A percentile compares a stretch with the other conserved stretches of the same genome.
phyloP scores from a whole-genome alignment of 2,329 filamentous ascomycete genomes.

The Didymella arachidicola region DNA sequence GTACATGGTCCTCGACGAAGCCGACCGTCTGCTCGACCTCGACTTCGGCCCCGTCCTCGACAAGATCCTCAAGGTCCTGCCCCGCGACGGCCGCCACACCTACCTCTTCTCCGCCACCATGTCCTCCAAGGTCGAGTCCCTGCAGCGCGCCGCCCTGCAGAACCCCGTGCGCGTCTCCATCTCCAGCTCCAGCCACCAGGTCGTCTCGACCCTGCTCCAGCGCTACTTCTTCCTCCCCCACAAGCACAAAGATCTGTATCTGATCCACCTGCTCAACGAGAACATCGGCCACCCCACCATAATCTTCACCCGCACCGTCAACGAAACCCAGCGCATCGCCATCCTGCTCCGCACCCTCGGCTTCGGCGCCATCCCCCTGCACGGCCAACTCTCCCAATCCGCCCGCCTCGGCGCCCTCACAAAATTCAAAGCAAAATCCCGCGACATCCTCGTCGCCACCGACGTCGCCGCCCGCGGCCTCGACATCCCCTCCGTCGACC shows the following conservation, averaged over 20 bases:
- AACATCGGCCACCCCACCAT: constrained; percentile 86
- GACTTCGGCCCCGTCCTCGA: constrained; percentile 93
- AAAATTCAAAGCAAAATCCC: constrained; percentile 83
- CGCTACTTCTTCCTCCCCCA: constrained; percentile 80
- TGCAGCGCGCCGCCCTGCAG: constrained; percentile 86
- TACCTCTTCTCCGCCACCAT: constrained; percentile 91
- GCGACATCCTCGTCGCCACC: constrained; percentile 89
- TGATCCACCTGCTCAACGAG: constrained; percentile 86
- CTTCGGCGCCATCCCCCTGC: constrained; percentile 88
- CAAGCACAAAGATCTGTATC: constrained; percentile 86
- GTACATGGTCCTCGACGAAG: constrained; percentile 94
- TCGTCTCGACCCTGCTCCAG: constrained; percentile 86
- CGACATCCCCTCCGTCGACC: constrained; percentile 89
- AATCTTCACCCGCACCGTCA: constrained; percentile 90
- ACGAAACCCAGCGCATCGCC: constrained; percentile 85
- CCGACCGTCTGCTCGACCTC: constrained; percentile 88
- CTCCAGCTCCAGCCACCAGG: constrained; percentile 85
- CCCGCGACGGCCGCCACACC: constrained; percentile 67
- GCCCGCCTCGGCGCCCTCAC: constrained; percentile 85
- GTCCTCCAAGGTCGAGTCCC: constrained; percentile 88
- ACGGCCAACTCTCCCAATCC: constrained; percentile 90
- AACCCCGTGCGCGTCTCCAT: constrained; percentile 86
- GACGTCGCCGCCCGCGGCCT: constrained; percentile 93
- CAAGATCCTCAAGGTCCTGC: constrained; percentile 90
- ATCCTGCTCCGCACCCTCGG: constrained; percentile 84